These are phyloP conservation scores for Mucor circinelloides DNA, from an alignment of 371 early-diverging fungal species.

Conservation along the genomic window DNA sequence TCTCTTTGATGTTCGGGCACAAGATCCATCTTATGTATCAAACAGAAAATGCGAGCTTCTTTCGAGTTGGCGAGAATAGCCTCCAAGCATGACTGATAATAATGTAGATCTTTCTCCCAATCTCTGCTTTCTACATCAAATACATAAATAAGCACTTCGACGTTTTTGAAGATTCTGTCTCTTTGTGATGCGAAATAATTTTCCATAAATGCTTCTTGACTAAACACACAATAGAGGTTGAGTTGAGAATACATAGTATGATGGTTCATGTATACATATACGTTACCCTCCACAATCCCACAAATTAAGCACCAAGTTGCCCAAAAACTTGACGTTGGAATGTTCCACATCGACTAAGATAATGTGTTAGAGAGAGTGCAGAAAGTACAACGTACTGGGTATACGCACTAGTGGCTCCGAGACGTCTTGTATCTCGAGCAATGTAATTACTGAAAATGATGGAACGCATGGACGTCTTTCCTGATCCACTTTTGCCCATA, in stretches of 20 bases:
- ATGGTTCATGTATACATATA: neutral
- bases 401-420: constrained; percentile 89
- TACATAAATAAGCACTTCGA: constrained; percentile 97
- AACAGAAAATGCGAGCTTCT: constrained; percentile 91
- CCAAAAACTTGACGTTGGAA: constrained; percentile 92
- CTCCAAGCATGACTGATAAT: constrained; percentile 89
- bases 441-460: constrained; percentile 97
- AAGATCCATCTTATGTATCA: constrained; percentile 97
- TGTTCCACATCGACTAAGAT: constrained; percentile 92
- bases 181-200: constrained; percentile 91
- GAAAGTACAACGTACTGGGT: neutral
- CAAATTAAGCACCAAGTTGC: constrained; percentile 91
- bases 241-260: neutral
- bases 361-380: neutral
- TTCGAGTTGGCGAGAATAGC: constrained; percentile 80
- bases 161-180: constrained; percentile 95
- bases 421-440: constrained; percentile 91
- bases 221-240: constrained; percentile 14
- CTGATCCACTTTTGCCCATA: constrained; percentile 97
- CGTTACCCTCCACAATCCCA: constrained; percentile 93
- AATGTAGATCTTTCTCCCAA: constrained; percentile 86
- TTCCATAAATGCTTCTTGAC: constrained; percentile 96
- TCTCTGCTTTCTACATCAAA: constrained; percentile 96
- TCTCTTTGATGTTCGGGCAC: constrained; percentile 79
- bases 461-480: constrained; percentile 98